Evolutionary conservation across 2,329 filamentous ascomycete genomes (phyloP), one percentile per base, ranked within the genome.

Genomic region (Talaromyces verruculosus): DNA sequence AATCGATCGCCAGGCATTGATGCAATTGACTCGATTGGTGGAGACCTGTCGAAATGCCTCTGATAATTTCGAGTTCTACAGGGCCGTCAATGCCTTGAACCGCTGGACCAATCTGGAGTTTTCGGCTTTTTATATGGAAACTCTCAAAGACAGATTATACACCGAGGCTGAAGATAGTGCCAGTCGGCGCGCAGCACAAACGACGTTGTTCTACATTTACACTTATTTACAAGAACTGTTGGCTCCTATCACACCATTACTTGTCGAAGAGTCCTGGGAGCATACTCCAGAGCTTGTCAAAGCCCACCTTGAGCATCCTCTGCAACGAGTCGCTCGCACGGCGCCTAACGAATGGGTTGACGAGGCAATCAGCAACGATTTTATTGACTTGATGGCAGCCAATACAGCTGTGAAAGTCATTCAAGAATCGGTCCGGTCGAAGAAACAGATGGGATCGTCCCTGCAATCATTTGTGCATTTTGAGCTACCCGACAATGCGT

Each of bases 81-180:
- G 88, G 77, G 93, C 86, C 13, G 82, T 93, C 5, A 87, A 84
- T 67, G 79, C 85, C 3, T 84, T 98, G 69, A 96, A 93, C 77
- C 86, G 87, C 68, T 97, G 93, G 89, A 84, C 96, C 67, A 88
- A 88, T 64, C 88, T 84, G 28, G 91, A 97, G 70, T 84, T 99
- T 28, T 97, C 93, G 0, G 90, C 94, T 0, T 96, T 97, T 77
- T 99, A 98, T 77, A 87, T 99, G 65, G 95, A 99, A 78, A 88
- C 91, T 0, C 84, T 93, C 72, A 99, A 99, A 78, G 95, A 99
- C 73, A 85, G 92, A 2, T 83, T 98, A 1, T 99, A 99, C 81
- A 95, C 93, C 55, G 91, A 91, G 35, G 86, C 89, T 67, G 86
- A 86, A 15, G 84, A 85, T 15, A 89, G 90, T 57, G 82, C 85